Conservation (phyloP, 1,139 yeast species). For the Debaryomycetaceae sp. region DNA sequence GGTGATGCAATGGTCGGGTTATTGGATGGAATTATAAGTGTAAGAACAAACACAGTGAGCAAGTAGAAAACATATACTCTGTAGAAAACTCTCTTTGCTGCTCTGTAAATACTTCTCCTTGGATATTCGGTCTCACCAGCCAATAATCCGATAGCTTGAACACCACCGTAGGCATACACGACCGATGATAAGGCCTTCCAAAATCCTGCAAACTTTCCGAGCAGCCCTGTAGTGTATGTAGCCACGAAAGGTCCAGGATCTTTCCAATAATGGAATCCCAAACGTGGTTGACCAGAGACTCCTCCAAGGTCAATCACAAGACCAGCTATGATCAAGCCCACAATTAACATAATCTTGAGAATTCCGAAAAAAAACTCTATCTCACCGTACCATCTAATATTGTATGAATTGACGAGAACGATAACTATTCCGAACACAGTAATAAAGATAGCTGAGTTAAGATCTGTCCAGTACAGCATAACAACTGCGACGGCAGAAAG, state of each 20-base stretch:
- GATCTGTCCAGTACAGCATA: constrained; percentile 22
- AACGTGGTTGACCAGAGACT: constrained; percentile 19
- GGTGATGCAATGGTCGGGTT: constrained; percentile 36
- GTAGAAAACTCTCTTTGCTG: constrained; percentile 38
- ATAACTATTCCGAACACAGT: constrained; percentile 24
- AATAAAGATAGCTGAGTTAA: constrained; percentile 25
- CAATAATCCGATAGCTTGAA: constrained; percentile 39
- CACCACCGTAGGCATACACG: constrained; percentile 29
- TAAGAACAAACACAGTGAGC: constrained; percentile 39
- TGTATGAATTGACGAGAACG: constrained; percentile 20
- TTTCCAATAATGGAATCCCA: constrained; percentile 25
- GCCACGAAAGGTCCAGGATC: constrained; percentile 11
- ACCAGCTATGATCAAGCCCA: constrained; percentile 24
- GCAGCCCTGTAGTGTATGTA: constrained; percentile 15
- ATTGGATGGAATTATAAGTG: constrained; percentile 45
- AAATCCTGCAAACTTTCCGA: constrained; percentile 25
- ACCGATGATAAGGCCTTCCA: constrained; percentile 23
- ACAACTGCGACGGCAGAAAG: constrained; percentile 26
- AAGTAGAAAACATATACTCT: constrained; percentile 45
- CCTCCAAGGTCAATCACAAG: constrained; percentile 32
- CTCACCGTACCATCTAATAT: constrained; percentile 30
- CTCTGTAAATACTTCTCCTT: constrained; percentile 44
- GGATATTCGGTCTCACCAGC: constrained; percentile 51
- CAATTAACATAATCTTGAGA: constrained; percentile 23
- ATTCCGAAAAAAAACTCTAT: constrained; percentile 29